Percentiles rank a stretch among this genome's conserved stretches.
Evolutionary conservation across 1,284 basidiomycete genomes (phyloP).

Genomic region (Agaricales sp.): DNA sequence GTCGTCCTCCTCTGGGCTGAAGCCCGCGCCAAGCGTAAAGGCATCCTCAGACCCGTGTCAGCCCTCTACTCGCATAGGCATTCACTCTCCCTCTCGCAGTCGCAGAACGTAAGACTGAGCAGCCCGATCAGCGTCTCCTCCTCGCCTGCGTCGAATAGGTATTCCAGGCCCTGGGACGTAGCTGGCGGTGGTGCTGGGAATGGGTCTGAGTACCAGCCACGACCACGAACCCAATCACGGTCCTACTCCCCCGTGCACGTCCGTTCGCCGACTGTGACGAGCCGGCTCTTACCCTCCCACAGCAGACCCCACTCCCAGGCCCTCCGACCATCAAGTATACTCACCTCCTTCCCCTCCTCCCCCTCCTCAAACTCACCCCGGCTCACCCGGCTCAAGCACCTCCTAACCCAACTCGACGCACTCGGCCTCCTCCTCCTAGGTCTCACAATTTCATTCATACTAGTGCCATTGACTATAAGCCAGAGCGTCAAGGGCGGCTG

Average conservation of each 20-base stretch:
- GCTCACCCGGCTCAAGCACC: conserved; percentile 20
- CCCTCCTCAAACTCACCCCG: too few species aligned
- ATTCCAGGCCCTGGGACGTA: background rate
- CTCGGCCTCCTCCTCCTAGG: conserved; percentile 62
- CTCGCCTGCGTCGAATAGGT: background rate
- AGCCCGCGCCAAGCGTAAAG: conserved; percentile 43
- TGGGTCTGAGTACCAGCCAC: too few species aligned
- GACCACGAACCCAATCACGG: too few species aligned
- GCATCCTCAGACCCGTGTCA: conserved; percentile 21
- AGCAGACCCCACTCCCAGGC: conserved; percentile 9
- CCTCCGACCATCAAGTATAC: too few species aligned
- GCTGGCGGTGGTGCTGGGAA: too few species aligned
- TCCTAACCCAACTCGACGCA: conserved; percentile 45
- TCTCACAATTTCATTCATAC: conserved; percentile 46
- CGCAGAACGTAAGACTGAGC: background rate
- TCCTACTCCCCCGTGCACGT: background rate
- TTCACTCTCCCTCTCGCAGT: background rate
- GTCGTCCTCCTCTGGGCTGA: conserved; percentile 66
- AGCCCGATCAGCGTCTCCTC: background rate
- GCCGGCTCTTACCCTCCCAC: conserved; percentile 4
- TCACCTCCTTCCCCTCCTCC: too few species aligned
- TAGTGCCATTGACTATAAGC: conserved; percentile 58
- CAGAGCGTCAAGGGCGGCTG: conserved; percentile 30
- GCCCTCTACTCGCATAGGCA: background rate
- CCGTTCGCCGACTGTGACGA: background rate